These are phyloP conservation scores for Suillus bovinus DNA, from an alignment of 768 basidiomycete genomes.

Conservation along the genomic window DNA sequence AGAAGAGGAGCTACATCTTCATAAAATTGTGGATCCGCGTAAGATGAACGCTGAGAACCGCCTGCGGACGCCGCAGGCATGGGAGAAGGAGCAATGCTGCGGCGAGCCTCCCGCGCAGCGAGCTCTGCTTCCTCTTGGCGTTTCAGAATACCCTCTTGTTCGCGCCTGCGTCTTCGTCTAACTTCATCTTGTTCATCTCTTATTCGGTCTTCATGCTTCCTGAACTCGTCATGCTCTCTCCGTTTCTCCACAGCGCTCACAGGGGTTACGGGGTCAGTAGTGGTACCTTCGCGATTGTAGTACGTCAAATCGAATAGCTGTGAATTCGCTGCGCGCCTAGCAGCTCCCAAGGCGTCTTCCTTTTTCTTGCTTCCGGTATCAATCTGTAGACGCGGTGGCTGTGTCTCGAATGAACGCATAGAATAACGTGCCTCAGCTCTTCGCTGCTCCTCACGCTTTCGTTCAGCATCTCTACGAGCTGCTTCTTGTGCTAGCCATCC, in stretches of 20 bases:
- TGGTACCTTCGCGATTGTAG: constrained; percentile 18
- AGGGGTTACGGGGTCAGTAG: constrained; percentile 29
- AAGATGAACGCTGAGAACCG: constrained; percentile 37
- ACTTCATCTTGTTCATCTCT: constrained; percentile 48
- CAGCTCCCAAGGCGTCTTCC: constrained; percentile 29
- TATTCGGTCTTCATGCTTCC: constrained; percentile 45
- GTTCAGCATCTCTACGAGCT: constrained; percentile 31
- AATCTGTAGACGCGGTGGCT: constrained; percentile 26
- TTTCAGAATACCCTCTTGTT: constrained; percentile 56
- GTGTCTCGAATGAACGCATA: constrained; percentile 13
- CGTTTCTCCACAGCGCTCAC: constrained; percentile 27
- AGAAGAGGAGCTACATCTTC: constrained; percentile 35
- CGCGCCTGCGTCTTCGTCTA: constrained; percentile 45
- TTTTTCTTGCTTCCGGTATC: constrained; percentile 32
- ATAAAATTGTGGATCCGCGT: constrained; percentile 30
- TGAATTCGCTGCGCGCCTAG: constrained; percentile 25
- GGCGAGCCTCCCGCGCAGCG: constrained; percentile 45
- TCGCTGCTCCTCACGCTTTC: constrained; percentile 37
- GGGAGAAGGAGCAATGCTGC: constrained; percentile 31
- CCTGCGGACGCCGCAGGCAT: constrained; percentile 31
- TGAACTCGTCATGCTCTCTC: constrained; percentile 31
- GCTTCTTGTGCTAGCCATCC: constrained; percentile 34
- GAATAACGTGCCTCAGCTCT: constrained; percentile 39
- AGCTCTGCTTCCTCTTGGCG: constrained; percentile 63
- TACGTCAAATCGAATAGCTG: constrained; percentile 25